Conservation (phyloP, 768 basidiomycete genomes). For the Dendrothele bispora region DNA sequence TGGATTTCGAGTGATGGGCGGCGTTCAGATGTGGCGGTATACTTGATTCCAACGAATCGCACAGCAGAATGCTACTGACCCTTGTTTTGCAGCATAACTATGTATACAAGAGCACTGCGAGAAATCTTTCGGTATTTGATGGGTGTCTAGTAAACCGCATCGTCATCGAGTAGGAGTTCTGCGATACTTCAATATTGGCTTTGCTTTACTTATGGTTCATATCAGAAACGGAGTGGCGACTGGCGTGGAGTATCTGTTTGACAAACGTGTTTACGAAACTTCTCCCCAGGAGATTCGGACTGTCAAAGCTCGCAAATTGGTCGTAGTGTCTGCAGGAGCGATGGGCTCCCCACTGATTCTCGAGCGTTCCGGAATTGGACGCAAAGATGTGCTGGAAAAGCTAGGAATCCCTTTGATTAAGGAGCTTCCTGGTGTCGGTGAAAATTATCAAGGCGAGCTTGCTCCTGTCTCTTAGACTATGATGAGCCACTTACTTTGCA, state of each 20-base stretch:
- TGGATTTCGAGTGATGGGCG: slow-evolving; percentile 13
- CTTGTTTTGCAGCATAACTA: slow-evolving; percentile 23
- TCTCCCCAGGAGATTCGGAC: neutral
- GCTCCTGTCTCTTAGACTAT: slow-evolving; percentile 3
- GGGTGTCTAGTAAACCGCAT: slow-evolving; percentile 35
- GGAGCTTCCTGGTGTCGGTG: slow-evolving; percentile 77
- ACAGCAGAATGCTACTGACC: too few relatives aligned
- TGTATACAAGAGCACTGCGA: slow-evolving; percentile 29
- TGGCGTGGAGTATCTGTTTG: slow-evolving; percentile 35
- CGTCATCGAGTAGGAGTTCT: slow-evolving; percentile 29
- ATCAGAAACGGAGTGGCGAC: slow-evolving; percentile 33
- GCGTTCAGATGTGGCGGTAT: slow-evolving; percentile 25
- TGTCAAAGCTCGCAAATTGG: slow-evolving; percentile 38
- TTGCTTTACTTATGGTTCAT: too few relatives aligned
- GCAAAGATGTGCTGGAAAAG: slow-evolving; percentile 41
- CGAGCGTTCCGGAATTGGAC: slow-evolving; percentile 70
- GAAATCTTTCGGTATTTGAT: slow-evolving; percentile 29
- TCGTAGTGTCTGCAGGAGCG: slow-evolving; percentile 52
- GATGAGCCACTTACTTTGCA: slow-evolving; percentile 18
- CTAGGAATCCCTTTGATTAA: slow-evolving; percentile 50
- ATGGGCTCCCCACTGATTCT: slow-evolving; percentile 59
- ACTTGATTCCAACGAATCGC: too few relatives aligned
- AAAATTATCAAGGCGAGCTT: slow-evolving; percentile 54
- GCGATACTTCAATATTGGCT: too few relatives aligned
- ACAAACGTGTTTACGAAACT: slow-evolving; percentile 20